Evolutionary conservation across 352 stramenopile species (phyloP), one percentile per base, ranked within the genome.

Genomic region (Phytophthora pluvialis): DNA sequence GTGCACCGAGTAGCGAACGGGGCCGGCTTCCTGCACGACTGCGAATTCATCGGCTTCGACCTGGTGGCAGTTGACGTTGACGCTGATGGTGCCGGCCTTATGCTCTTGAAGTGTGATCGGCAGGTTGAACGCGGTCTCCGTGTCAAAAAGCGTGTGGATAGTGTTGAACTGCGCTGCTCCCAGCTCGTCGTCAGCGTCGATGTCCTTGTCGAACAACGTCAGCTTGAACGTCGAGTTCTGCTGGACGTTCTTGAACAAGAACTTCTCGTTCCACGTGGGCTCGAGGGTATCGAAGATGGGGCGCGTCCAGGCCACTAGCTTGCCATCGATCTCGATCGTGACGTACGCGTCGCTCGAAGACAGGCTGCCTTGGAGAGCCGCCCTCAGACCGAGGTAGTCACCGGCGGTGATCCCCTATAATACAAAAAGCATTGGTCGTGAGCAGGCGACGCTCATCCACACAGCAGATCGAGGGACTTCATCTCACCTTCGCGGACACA

Each of bases 281-380:
- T 75, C 50, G 31, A 71, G 55, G 9, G 65, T 69, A 38, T 68
- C 42, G 52, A 77, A 77, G 38, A 77, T 65, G 4, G 70, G 70
- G 3, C 60, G 64, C 44, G 70, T 75, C 65, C 59, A 77, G 4
- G 45, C 70, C 31, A 77, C 61, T 28, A 59, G 59, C 1, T 60
- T 35, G 11, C 56, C 60, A 28, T 75, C 56, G 8, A 77, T 68
- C 25, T 72, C 65, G 10, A 77, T 77, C 11, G 46, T 28, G 5
- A 51, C 61, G 46, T 77, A 77, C 18, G 70, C 70, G 40, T 77
- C 70, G 29, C 70, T 77, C 26, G 70, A 77, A 33, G 52, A 69
- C 1, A 74, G 11, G 10, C 59, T 53, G 35, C 70, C 70, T 28
- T 65, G 48, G 13, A 54, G 48, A 12, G 53, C 54, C 6, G 65